phyloP scores from a whole-genome alignment of 805 yeast genomes.

The baker's yeast (Saccharomyces cerevisiae) region DNA sequence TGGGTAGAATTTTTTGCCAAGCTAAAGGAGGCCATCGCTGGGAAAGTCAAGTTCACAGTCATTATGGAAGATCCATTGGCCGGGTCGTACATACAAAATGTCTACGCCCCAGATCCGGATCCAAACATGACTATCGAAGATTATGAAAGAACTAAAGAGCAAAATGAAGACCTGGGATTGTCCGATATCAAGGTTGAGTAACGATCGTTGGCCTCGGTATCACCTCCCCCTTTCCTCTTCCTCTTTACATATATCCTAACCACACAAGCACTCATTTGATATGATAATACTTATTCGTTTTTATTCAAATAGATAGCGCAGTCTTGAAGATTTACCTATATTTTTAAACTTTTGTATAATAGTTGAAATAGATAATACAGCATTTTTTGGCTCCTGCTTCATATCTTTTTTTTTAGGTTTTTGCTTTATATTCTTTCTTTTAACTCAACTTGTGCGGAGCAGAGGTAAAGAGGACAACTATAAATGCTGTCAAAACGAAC shows the following conservation, averaged over 20 bases:
- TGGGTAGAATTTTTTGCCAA: constrained; percentile 76
- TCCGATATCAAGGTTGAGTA: constrained; percentile 34
- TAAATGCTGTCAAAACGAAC: too few relatives aligned
- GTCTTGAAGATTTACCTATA: neutral
- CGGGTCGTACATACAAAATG: constrained; percentile 90
- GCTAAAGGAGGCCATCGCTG: constrained; percentile 71
- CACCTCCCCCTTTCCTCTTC: neutral
- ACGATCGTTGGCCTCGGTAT: neutral
- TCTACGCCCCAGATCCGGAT: constrained; percentile 97
- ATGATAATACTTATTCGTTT: neutral
- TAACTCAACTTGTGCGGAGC: too few relatives aligned
- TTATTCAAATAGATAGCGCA: neutral
- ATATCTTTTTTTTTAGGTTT: neutral
- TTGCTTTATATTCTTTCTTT: neutral
- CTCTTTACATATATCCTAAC: neutral
- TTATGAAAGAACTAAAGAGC: constrained; percentile 78
- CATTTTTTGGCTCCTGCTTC: neutral
- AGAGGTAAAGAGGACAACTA: too few relatives aligned
- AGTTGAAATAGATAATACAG: neutral
- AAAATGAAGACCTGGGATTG: constrained; percentile 88
- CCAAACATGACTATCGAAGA: constrained; percentile 93
- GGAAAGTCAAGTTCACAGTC: constrained; percentile 74
- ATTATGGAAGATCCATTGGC: constrained; percentile 92
- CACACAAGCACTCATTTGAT: neutral
- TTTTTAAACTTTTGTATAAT: neutral